Base-by-base conservation (phyloP, 2,329 filamentous ascomycete genomes). In the Penicillium sp. region DNA sequence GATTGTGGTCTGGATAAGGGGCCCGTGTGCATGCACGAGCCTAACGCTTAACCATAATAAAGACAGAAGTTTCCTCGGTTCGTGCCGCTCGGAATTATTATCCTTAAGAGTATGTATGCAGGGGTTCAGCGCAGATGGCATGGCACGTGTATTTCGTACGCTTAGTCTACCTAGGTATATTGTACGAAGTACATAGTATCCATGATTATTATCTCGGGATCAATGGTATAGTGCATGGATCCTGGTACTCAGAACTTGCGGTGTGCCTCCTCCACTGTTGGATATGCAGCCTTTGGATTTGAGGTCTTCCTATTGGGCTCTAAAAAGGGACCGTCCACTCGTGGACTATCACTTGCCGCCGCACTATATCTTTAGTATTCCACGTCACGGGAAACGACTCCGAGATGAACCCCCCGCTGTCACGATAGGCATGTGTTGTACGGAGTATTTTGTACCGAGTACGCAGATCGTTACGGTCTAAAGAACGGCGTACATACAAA, bases 11-110 rank as follows among this genome's bases (percentile, higher is more conserved):
- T 39, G 36, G 16, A 23, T 30, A n/a, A 16, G 11, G 10, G 26
- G 26, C 35, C 35, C 16, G 16, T 38, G 38, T 35, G 7, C 16
- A 19, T 45, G 48, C 48, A 51, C 42, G 42, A 44, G 48, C 26
- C 45, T 18, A 36, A 45, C 48, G 48, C 32, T 46, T 47, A 47
- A 47, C 49, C 42, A 43, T 46, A 51, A 50, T 32, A 19, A 23
- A 36, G n/a, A 23, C 13, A 36, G n/a, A 39, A 39, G 34, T 40
- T 32, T 32, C 10, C 35, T 47, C 48, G 48, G 49, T 51, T 51
- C 49, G 41, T 51, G 34, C 49, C 49, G 45, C 11, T n/a, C 45
- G 49, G 49, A 47, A 52, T 19, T 41, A 47, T 40, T 40, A 19
- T 52, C 49, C 49, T 38, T 26, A 3, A 16, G 8, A 26, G 8